These are phyloP conservation scores for Neurospora sp. DNA, from an alignment of 495 filamentous ascomycete genomes.

Conservation along the genomic window DNA sequence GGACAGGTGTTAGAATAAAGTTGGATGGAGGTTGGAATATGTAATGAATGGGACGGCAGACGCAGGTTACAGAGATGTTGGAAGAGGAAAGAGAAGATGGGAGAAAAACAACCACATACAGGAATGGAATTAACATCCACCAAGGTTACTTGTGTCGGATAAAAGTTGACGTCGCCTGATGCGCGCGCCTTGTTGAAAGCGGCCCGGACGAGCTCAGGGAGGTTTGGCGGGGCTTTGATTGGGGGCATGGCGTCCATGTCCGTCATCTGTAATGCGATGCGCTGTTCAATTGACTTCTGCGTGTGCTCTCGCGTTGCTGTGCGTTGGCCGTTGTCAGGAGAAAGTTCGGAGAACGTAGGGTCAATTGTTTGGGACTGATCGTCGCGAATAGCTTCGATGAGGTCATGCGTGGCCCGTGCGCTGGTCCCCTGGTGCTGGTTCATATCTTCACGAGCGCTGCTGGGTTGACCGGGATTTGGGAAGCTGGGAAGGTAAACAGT, in stretches of 20 bases:
- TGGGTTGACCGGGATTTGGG: neutral
- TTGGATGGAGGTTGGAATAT: too few relatives aligned
- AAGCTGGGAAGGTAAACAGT: neutral
- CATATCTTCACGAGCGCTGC: neutral
- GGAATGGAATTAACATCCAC: conserved; percentile 44
- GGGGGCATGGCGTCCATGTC: neutral
- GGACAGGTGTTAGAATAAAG: too few relatives aligned
- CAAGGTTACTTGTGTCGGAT: conserved; percentile 46
- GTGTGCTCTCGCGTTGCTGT: neutral
- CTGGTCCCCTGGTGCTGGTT: neutral
- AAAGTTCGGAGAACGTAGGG: neutral
- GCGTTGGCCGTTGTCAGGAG: neutral
- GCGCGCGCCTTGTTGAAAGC: conserved; percentile 45
- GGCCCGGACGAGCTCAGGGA: conserved; percentile 44
- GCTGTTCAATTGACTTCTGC: neutral
- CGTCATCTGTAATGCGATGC: conserved; percentile 4
- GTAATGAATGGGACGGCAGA: too few relatives aligned
- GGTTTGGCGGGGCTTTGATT: conserved; percentile 20
- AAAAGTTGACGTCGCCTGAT: conserved; percentile 47
- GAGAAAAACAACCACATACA: too few relatives aligned
- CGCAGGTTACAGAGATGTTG: too few relatives aligned
- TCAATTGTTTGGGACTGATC: neutral
- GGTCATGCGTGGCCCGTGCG: conserved; percentile 23
- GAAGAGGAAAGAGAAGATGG: too few relatives aligned
- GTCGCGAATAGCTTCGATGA: conserved; percentile 24